Evolutionary conservation across 345 rosid species (phyloP).

Genomic region (Salix udensis): DNA sequence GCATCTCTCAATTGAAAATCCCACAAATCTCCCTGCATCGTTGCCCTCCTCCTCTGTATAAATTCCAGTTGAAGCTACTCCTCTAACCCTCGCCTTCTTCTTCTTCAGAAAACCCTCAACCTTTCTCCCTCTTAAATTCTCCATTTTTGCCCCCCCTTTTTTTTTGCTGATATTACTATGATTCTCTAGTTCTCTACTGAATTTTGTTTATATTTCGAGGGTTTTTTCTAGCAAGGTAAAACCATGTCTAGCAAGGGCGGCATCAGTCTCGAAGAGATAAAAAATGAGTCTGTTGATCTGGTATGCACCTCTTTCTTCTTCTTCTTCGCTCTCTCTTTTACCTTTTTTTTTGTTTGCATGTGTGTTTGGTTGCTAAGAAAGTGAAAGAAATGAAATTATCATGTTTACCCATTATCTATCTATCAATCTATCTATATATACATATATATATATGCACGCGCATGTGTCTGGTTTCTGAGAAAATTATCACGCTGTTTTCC

Average conservation of each 20-base stretch:
- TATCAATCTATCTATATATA: not conserved
- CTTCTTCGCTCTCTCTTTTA: not conserved
- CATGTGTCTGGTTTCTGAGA: not conserved
- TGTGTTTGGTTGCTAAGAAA: not conserved
- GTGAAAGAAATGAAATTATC: not conserved
- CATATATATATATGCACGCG: not conserved
- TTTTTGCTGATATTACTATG: not conserved
- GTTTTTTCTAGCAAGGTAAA: not conserved
- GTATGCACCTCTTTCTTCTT: constrained; percentile 18
- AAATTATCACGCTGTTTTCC: not conserved
- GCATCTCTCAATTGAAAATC: not conserved
- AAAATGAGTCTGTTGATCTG: constrained; percentile 77
- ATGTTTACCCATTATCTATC: not conserved
- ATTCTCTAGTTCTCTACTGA: not conserved
- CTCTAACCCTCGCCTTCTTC: not conserved
- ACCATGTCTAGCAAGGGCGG: constrained; percentile 36
- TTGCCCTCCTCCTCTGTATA: not conserved
- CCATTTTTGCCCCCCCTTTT: too few species aligned
- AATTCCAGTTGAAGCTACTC: not conserved
- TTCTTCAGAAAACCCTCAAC: not conserved
- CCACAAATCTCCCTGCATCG: not conserved
- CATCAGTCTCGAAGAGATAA: constrained; percentile 58
- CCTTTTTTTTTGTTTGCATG: not conserved
- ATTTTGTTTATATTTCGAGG: not conserved
- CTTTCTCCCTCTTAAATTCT: too few species aligned